Evolutionary conservation across 805 yeast species (phyloP).

Genomic region (Saturnispora diversa): DNA sequence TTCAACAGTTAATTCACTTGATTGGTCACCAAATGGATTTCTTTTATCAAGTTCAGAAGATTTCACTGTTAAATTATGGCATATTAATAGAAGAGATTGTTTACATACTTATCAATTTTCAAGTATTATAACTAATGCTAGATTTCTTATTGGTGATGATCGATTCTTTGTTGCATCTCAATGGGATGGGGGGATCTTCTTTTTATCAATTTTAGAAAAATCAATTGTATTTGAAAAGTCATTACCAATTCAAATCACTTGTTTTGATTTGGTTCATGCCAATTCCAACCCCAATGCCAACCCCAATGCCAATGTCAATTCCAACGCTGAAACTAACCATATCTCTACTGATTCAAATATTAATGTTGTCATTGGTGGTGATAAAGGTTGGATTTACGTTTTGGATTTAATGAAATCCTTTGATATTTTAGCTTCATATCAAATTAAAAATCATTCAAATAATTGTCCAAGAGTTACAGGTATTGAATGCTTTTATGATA

Average conservation of each 20-base stretch:
- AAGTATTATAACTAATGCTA: conserved; percentile 76
- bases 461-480: conserved; percentile 68
- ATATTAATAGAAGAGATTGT: conserved; percentile 56
- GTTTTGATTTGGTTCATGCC: conserved; percentile 66
- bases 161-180: conserved; percentile 80
- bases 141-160: conserved; percentile 80
- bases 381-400: conserved; percentile 58
- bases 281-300: too few species aligned
- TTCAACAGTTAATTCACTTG: conserved; percentile 61
- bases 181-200: conserved; percentile 60
- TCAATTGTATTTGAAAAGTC: conserved; percentile 53
- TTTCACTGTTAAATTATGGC: conserved; percentile 78
- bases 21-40: conserved; percentile 86
- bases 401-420: conserved; percentile 50
- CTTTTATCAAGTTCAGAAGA: conserved; percentile 79
- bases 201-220: conserved; percentile 82
- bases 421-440: conserved; percentile 37
- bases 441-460: conserved; percentile 34
- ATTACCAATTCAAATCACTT: conserved; percentile 57
- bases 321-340: too few species aligned
- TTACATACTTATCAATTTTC: conserved; percentile 59
- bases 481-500: conserved; percentile 39
- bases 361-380: conserved; percentile 61
- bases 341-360: conserved; percentile 38
- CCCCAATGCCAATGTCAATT: too few species aligned